Conservation (phyloP, 2,329 filamentous ascomycete species). For the Colletotrichum gigasporum region DNA sequence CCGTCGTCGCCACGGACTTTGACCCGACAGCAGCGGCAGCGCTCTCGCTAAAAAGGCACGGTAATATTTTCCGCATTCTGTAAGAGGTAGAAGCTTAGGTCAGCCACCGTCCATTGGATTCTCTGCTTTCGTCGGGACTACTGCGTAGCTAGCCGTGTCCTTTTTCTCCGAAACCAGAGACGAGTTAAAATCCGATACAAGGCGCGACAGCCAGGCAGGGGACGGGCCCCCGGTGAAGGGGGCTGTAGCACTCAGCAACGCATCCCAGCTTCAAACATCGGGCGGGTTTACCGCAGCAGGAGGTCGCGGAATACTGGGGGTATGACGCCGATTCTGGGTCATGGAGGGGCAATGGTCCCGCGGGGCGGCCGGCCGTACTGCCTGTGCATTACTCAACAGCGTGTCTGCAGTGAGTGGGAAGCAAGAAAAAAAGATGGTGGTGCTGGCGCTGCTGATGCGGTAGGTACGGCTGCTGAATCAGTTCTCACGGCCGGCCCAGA, state of each 20-base stretch:
- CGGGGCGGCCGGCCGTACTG: neutral
- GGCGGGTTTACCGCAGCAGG: neutral
- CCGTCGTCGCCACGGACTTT: neutral
- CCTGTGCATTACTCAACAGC: conserved; percentile 12
- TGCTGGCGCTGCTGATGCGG: neutral
- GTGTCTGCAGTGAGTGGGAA: neutral
- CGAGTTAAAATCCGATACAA: conserved; percentile 8
- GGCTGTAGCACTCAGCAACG: no score
- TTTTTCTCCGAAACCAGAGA: conserved; percentile 7
- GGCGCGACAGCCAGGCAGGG: neutral
- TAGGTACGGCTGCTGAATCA: conserved; percentile 4
- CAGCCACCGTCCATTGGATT: neutral
- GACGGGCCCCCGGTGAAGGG: neutral
- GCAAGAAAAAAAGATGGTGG: neutral
- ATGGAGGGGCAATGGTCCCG: conserved; percentile 18
- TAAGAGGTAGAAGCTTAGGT: neutral
- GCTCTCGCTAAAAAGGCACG: neutral
- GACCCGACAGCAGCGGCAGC: no score
- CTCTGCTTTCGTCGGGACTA: no score
- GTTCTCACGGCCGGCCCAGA: neutral
- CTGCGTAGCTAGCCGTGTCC: no score
- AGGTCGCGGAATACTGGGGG: conserved; percentile 22
- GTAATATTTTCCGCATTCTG: neutral
- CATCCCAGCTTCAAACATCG: neutral
- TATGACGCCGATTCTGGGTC: conserved; percentile 31